phyloP scores from a whole-genome alignment of 2,329 filamentous ascomycete genomes.

The Pseudocercospora fijiensis region DNA sequence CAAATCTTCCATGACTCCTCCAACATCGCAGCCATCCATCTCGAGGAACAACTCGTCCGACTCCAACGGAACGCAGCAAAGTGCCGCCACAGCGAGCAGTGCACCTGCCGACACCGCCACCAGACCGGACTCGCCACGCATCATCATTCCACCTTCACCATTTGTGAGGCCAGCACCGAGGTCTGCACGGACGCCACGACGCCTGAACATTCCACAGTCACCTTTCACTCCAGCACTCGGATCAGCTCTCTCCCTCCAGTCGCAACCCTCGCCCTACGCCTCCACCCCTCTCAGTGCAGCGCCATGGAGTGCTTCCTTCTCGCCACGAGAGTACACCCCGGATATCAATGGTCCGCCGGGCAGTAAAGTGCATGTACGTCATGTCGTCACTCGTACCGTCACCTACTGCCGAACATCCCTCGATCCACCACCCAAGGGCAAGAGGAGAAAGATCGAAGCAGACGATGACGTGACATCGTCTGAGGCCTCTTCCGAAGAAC shows the following conservation, averaged over 20 bases:
- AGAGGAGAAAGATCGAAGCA: constrained; percentile 72
- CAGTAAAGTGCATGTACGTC: constrained; percentile 66
- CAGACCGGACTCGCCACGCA: constrained; percentile 41
- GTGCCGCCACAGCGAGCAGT: constrained; percentile 25
- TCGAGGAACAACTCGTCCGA: constrained; percentile 40
- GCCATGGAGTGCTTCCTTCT: constrained; percentile 48
- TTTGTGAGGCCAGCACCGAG: constrained; percentile 56
- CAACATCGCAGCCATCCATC: constrained; percentile 35
- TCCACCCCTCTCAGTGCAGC: constrained; percentile 37
- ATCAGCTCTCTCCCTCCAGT: constrained; percentile 41
- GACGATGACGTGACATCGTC: constrained; percentile 20
- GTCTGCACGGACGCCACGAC: constrained; percentile 60
- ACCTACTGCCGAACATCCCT: constrained; percentile 75
- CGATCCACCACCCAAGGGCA: constrained; percentile 86
- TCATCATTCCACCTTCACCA: constrained; percentile 45
- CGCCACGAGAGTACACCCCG: constrained; percentile 64
- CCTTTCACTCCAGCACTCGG: constrained; percentile 59
- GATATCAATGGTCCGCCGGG: constrained; percentile 33
- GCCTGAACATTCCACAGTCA: constrained; percentile 75
- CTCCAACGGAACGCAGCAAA: constrained; percentile 23
- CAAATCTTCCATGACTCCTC: constrained; percentile 36
- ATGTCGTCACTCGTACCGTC: constrained; percentile 91
- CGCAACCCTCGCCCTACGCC: constrained; percentile 70
- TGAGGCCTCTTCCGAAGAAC: constrained; percentile 16
- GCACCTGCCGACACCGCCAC: constrained; percentile 15